Base-by-base conservation (phyloP, 2,329 filamentous ascomycete genomes). In the Stromatinia cepivora region DNA sequence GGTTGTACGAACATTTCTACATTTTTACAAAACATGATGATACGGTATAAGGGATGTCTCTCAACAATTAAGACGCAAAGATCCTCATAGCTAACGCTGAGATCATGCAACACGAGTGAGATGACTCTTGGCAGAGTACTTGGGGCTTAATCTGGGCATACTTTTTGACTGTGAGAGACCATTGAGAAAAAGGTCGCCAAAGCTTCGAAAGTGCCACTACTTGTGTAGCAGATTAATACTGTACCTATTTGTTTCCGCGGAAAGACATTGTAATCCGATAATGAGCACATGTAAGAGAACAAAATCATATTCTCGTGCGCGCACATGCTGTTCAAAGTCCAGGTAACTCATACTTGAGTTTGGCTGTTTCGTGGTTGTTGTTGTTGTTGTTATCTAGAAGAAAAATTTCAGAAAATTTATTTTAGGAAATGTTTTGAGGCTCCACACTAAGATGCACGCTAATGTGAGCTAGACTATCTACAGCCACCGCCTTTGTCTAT, bases 21-120 rank as follows among this genome's bases (percentile, higher is more conserved):
- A 31, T 22, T 45, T 31, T 25, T 56, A 42, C n/a, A 36, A 63
- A 36, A 52, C 34, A 25, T 15, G 34, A 52, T 10, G 15, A 36
- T 56, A n/a, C 45, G 62, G 31, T 31, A 56, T 7, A 17, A 45
- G 42, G 63, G 45, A 73, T 90, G 87, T 94, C 87, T 93, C 92
- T 93, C 91, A 87, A 85, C 84, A 86, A 86, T 87, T 92, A 64
- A 90, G 92, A 94, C 92, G 91, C 92, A 93, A 90, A 87, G 85
- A 88, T 87, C 86, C 80, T 93, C 91, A 92, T 89, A 79, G 90
- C 89, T 82, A 82, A 70, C 71, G 88, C 89, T 91, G 85, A 80
- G 86, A 91, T 84, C 87, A 88, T 93, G 92, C 92, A 94, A 94
- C 92, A 94, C 92, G 90, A 92, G 88, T 89, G 91, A 93, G 91